phyloP scores from a whole-genome alignment of 805 yeast genomes.

The Priceomyces medius region DNA sequence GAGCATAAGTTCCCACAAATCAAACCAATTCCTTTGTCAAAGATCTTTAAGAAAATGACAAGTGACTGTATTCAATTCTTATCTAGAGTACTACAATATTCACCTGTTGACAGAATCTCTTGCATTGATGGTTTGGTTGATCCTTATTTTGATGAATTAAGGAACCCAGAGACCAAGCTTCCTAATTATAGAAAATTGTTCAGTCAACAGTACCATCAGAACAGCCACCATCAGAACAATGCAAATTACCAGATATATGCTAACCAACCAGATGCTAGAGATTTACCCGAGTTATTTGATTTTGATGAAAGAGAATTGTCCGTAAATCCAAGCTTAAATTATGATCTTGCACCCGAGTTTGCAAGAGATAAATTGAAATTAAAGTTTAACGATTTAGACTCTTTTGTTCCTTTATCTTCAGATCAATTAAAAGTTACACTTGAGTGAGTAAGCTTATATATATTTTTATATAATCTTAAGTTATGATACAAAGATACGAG shows the following conservation, averaged over 20 bases:
- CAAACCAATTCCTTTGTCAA: slow-evolving; percentile 70
- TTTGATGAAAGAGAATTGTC: slow-evolving; percentile 52
- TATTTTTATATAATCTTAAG: not conserved
- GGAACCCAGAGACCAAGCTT: slow-evolving; percentile 34
- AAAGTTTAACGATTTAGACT: slow-evolving; percentile 23
- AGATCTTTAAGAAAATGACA: slow-evolving; percentile 61
- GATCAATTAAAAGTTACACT: slow-evolving; percentile 38
- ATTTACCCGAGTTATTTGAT: slow-evolving; percentile 52
- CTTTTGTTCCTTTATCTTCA: slow-evolving; percentile 39
- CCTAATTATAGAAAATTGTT: slow-evolving; percentile 45
- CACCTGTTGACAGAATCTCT: slow-evolving; percentile 62
- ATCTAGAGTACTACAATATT: slow-evolving; percentile 59
- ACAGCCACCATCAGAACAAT: slow-evolving; percentile 33
- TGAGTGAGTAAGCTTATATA: slow-evolving; percentile 19
- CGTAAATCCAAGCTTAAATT: slow-evolving; percentile 40
- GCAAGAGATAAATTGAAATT: slow-evolving; percentile 28
- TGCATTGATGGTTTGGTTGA: slow-evolving; percentile 55
- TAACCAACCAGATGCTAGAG: slow-evolving; percentile 39
- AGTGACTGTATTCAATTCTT: slow-evolving; percentile 56
- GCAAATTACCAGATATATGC: slow-evolving; percentile 42
- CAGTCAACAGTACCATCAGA: slow-evolving; percentile 35
- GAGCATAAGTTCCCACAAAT: slow-evolving; percentile 94
- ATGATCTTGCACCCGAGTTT: slow-evolving; percentile 43
- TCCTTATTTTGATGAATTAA: slow-evolving; percentile 56
- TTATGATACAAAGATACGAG: not conserved